Base-by-base conservation (phyloP, 306 rosid genomes). In the Hylodesmum podocarpum region DNA sequence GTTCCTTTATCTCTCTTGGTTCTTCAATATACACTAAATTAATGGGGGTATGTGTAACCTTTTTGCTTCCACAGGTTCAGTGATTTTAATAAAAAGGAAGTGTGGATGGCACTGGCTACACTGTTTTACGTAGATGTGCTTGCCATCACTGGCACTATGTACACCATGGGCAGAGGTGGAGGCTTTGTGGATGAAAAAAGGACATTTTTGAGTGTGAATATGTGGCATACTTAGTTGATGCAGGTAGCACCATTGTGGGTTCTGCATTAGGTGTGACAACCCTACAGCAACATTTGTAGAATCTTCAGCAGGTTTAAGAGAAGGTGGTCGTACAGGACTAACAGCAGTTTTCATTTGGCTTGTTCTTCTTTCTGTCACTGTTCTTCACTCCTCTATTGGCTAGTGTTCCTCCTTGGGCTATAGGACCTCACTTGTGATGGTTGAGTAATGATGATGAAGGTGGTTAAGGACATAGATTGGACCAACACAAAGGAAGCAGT, bases 391-490 rank as follows among this genome's bases (percentile, higher is more conserved):
- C 99, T 5, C 14, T 95, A 1, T 39, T 95, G 29, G 66, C 97
- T 0, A 92, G 97, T 68, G 97, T 95, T 63, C 99, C 99, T 51
- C 90, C 97, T 12, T 95, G 99, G 98, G 99, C 99, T 1, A 80
- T 89, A 10, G 99, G 99, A 8, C 96, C 44, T 92, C 99, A 19
- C 75, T 95, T 3, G 91, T 95, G 27, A 70, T 95, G 88, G 99
- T 95, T 49, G 98, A 98, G 97, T 87, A 72, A 92, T 92, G 96
- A 95, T 88, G 99, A 92, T 92, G 96, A 92, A 85, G 83, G 96
- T 86, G 72, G 97, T 91, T 81, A 91, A 83, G 87, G 96, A 92
- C 70, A 89, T 95, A n/a, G 83, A 95, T 2, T 95, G 99, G 98
- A 83, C 1, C 1, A 78, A 91, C 44, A 78, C 78, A 64, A 92